phyloP scores from a whole-genome alignment of 805 yeast species.

The Candida fluviatilis region DNA sequence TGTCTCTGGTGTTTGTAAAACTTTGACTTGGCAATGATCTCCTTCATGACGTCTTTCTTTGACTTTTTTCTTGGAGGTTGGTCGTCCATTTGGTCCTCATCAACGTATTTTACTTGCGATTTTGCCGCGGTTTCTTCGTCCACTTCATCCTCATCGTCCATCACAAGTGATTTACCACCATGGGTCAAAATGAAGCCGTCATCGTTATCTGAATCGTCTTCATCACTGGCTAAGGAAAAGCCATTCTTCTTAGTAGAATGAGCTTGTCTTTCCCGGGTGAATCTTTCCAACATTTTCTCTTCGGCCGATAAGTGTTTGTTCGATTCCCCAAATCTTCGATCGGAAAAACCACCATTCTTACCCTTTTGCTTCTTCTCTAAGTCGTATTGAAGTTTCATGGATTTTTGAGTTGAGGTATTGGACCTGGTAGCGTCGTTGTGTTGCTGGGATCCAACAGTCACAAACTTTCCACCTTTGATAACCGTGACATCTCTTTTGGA shows the following conservation, averaged over 20 bases:
- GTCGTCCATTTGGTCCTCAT: slow-evolving; percentile 30
- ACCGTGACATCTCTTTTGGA: slow-evolving; percentile 53
- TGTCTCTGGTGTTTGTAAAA: slow-evolving; percentile 75
- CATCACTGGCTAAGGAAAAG: slow-evolving; percentile 61
- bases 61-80: slow-evolving; percentile 62
- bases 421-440: slow-evolving; percentile 30
- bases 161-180: slow-evolving; percentile 62
- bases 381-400: slow-evolving; percentile 58
- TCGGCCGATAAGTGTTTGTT: slow-evolving; percentile 69
- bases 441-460: slow-evolving; percentile 37
- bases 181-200: slow-evolving; percentile 64
- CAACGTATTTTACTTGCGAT: slow-evolving; percentile 28
- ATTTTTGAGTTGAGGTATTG: slow-evolving; percentile 34
- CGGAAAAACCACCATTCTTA: slow-evolving; percentile 73
- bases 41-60: slow-evolving; percentile 83
- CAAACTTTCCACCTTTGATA: slow-evolving; percentile 40
- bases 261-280: slow-evolving; percentile 79
- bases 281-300: slow-evolving; percentile 93
- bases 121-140: slow-evolving; percentile 24
- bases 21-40: slow-evolving; percentile 78
- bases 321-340: slow-evolving; percentile 90
- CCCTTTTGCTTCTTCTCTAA: slow-evolving; percentile 59
- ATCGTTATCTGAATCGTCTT: slow-evolving; percentile 54
- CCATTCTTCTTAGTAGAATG: slow-evolving; percentile 48
- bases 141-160: slow-evolving; percentile 51